A percentile compares a stretch with the other conserved stretches of the same genome.
phyloP scores from a whole-genome alignment of 768 basidiomycete genomes.

The Suillus sp. region DNA sequence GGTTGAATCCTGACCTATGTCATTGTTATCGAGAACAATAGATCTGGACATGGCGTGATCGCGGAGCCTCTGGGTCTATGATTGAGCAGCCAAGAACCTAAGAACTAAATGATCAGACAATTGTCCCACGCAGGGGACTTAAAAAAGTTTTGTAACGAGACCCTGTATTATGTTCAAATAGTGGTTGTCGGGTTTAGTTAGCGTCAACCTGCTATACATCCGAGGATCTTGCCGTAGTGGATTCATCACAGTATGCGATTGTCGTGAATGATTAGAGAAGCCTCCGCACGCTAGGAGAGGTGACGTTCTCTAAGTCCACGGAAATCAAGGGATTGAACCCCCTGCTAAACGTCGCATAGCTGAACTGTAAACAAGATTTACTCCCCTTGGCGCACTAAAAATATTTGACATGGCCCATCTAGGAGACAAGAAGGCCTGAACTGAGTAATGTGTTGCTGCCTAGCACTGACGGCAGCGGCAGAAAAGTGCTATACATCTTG shows the following conservation, averaged over 20 bases:
- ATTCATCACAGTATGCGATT: background rate
- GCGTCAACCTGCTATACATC: background rate
- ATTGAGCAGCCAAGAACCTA: background rate
- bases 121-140: background rate
- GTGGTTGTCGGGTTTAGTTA: background rate
- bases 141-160: background rate
- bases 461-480: background rate
- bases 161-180: background rate
- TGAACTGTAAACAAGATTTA: background rate
- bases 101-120: background rate
- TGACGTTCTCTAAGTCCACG: background rate
- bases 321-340: background rate
- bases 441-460: background rate
- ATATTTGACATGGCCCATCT: background rate
- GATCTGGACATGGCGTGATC: no score
- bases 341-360: background rate
- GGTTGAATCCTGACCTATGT: background rate
- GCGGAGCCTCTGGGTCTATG: no score
- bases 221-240: background rate
- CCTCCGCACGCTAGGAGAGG: background rate
- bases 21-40: background rate
- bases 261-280: background rate
- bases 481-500: background rate
- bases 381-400: background rate
- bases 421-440: background rate